phyloP scores from a whole-genome alignment of 495 filamentous ascomycete genomes.

The Parathielavia hyrcaniae region DNA sequence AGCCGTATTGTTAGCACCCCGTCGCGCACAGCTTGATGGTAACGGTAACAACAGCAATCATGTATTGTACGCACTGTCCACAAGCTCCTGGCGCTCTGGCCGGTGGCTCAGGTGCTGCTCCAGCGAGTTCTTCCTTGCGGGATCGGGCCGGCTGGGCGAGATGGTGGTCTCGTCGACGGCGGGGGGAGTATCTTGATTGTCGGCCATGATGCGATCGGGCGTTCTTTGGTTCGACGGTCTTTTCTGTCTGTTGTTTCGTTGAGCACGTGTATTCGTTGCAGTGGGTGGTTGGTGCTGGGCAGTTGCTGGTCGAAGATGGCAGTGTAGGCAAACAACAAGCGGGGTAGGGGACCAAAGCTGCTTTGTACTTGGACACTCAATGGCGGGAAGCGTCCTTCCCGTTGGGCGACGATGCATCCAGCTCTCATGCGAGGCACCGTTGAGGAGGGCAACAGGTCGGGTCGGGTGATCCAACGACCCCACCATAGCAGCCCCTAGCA shows the following conservation, averaged over 20 bases:
- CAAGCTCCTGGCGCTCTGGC: constrained; percentile 74
- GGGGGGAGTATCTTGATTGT: constrained; percentile 25
- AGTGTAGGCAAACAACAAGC: background rate
- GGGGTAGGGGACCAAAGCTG: constrained; percentile 4
- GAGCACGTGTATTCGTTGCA: too few species aligned
- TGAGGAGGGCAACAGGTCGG: constrained; percentile 12
- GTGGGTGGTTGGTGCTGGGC: background rate
- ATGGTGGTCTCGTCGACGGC: constrained; percentile 51
- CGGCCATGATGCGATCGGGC: constrained; percentile 35
- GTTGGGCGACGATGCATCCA: constrained; percentile 12
- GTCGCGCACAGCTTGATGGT: too few species aligned
- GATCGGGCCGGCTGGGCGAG: constrained; percentile 50
- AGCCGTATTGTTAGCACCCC: constrained; percentile 11
- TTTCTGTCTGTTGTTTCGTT: background rate
- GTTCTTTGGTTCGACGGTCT: background rate
- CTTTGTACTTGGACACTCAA: constrained; percentile 7
- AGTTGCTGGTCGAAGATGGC: background rate
- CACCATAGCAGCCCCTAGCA: constrained; percentile 9
- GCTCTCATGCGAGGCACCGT: background rate
- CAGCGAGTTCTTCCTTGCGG: constrained; percentile 75
- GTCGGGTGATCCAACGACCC: constrained; percentile 20
- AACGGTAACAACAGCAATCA: constrained; percentile 1
- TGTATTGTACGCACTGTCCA: constrained; percentile 59
- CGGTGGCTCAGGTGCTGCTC: constrained; percentile 77
- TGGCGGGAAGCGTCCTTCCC: background rate